Conservation (phyloP, 78 protist species). For the Bigelowiella natans region DNA sequence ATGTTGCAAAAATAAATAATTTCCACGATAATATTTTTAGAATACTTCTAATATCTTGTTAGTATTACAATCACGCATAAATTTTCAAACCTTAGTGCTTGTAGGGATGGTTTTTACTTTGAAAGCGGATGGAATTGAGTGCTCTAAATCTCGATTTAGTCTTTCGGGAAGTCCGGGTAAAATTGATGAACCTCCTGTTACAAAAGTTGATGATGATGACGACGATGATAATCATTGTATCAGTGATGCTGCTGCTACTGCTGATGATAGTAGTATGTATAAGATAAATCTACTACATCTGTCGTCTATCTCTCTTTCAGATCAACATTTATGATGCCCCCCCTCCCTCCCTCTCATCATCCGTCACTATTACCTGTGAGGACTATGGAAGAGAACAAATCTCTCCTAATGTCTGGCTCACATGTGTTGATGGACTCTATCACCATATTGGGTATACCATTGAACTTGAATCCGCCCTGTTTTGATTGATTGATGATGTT, state of each 20-base stretch:
- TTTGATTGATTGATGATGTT: no score
- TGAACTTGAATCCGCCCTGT: not conserved
- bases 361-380: slow-evolving; percentile 82
- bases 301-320: no score
- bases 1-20: not conserved
- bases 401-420: slow-evolving; percentile 75
- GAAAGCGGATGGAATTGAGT: not conserved
- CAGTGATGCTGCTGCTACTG: no score
- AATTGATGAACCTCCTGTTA: not conserved
- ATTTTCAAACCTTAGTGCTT: not conserved
- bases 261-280: no score
- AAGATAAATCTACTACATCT: no score
- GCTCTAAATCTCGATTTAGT: not conserved
- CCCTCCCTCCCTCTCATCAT: no score
- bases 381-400: slow-evolving; percentile 72
- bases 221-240: no score
- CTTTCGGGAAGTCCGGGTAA: not conserved
- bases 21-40: not conserved
- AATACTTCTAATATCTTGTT: no score
- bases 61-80: no score
- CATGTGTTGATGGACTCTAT: slow-evolving; percentile 60
- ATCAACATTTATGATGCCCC: no score
- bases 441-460: slow-evolving; percentile 69
- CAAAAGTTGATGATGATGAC: no score
- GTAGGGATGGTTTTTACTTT: not conserved